Base-by-base conservation (phyloP, 257 asterid species). In the Petrea volubilis region DNA sequence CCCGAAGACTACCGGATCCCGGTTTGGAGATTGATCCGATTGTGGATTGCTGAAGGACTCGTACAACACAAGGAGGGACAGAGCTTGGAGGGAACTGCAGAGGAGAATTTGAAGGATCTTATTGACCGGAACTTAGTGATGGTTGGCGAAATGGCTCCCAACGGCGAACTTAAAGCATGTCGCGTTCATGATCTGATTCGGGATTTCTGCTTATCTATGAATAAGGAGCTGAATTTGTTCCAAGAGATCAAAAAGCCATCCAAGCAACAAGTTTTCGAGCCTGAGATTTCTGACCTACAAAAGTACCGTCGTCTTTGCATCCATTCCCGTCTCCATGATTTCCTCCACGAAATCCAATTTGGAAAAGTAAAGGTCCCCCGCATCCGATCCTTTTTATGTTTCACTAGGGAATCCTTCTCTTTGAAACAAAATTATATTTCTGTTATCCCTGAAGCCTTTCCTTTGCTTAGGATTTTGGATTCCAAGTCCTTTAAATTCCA, bases 21-120 rank as follows among this genome's bases (percentile, higher is more conserved):
- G 0, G 78, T 69, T 6, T 75, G 83, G 83, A 82, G 63, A 33
- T 52, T 87, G 64, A 63, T 43, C 3, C 68, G 74, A 0, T 41
- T 87, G 70, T 84, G 93, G 93, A 80, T 87, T 0, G 88, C 93
- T 0, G 87, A 84, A 74, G 90, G 93, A 6, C 84, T 87, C 67
- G 60, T 87, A 15, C 70, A 50, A 34, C 61, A 40, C 0, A 53
- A 63, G 18, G 33, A 1, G 24, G 49, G 29, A 56, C 17, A 61
- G 56, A 77, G 78, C 50, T 40, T 84, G 57, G 88, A 86, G 79
- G 76, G 55, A 38, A 60, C 55, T 15, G 90, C 92, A 0, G 84
- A 78, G 64, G 82, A 57, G 11, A 72, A 74, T 72, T 23, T 86
- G 64, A 66, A 69, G 57, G 90, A 82, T 6, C 81, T 86, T 17